Conservation (phyloP, 176 grass and related monocot species). For the Raddia guianensis region DNA sequence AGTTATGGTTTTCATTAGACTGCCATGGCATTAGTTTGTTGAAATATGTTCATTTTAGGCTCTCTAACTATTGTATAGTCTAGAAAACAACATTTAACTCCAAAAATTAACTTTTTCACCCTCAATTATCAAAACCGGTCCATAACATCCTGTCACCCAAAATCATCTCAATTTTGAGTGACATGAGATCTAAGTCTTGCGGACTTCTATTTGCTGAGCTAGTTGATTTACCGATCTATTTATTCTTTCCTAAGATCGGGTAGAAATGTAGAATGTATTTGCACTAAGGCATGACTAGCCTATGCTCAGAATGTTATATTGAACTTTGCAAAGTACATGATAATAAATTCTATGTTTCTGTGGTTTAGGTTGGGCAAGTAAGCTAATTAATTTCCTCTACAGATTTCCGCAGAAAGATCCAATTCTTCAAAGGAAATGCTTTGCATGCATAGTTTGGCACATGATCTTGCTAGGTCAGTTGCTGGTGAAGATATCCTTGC, state of each 20-base stretch:
- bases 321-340: not conserved
- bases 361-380: not conserved
- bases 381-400: slow-evolving; percentile 29
- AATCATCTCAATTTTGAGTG: too few relatives aligned
- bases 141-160: too few relatives aligned
- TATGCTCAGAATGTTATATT: not conserved
- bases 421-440: slow-evolving; percentile 44
- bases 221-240: not conserved
- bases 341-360: not conserved
- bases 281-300: slow-evolving; percentile 9
- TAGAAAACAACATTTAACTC: too few relatives aligned
- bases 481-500: slow-evolving; percentile 58
- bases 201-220: slow-evolving; percentile 19
- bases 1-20: not conserved
- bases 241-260: slow-evolving; percentile 7
- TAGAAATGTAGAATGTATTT: slow-evolving; percentile 12
- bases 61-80: too few relatives aligned
- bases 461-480: slow-evolving; percentile 69
- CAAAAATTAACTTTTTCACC: too few relatives aligned
- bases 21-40: not conserved
- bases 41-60: not conserved
- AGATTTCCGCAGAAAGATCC: slow-evolving; percentile 10
- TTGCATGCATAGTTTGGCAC: slow-evolving; percentile 52
- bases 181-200: too few relatives aligned
- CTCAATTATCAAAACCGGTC: too few relatives aligned